These are phyloP conservation scores for Dipteronia dyeriana DNA, from an alignment of 345 rosid genomes.

Conservation along the genomic window DNA sequence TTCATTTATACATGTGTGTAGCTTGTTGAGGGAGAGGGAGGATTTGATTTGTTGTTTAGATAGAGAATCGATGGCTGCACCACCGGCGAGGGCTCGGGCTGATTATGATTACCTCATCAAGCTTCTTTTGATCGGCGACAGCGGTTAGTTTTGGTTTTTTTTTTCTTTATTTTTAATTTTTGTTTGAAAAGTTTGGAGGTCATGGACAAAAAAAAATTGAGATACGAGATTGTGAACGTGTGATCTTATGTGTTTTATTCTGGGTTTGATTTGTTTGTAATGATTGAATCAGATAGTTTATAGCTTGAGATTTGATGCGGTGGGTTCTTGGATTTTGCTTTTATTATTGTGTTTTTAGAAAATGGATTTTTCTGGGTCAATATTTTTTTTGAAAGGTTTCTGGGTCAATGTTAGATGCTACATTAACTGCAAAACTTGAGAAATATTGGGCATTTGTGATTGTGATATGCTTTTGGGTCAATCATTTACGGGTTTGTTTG, in stretches of 20 bases:
- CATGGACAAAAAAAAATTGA: neutral
- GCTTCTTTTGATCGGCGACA: constrained; percentile 79
- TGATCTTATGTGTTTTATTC: constrained; percentile 1
- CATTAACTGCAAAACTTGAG: neutral
- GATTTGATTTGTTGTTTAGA: constrained; percentile 1
- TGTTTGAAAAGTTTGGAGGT: neutral
- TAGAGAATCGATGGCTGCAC: constrained; percentile 61
- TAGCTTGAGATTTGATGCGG: constrained; percentile 14
- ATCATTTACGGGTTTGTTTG: neutral
- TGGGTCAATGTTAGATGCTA: neutral
- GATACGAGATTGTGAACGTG: neutral
- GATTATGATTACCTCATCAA: constrained; percentile 80
- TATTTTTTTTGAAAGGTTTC: too few species aligned
- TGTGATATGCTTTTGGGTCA: constrained; percentile 5
- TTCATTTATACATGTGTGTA: neutral
- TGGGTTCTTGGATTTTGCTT: neutral
- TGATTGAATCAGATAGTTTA: neutral
- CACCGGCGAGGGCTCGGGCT: constrained; percentile 74
- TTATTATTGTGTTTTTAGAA: neutral
- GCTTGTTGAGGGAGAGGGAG: constrained; percentile 23
- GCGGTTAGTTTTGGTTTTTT: constrained; percentile 40
- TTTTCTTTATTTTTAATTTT: neutral
- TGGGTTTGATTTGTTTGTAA: constrained; percentile 10
- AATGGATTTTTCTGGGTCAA: neutral
- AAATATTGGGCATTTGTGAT: neutral